These are phyloP conservation scores for Torulaspora maleeae DNA, from an alignment of 805 yeast genomes.

Conservation along the genomic window DNA sequence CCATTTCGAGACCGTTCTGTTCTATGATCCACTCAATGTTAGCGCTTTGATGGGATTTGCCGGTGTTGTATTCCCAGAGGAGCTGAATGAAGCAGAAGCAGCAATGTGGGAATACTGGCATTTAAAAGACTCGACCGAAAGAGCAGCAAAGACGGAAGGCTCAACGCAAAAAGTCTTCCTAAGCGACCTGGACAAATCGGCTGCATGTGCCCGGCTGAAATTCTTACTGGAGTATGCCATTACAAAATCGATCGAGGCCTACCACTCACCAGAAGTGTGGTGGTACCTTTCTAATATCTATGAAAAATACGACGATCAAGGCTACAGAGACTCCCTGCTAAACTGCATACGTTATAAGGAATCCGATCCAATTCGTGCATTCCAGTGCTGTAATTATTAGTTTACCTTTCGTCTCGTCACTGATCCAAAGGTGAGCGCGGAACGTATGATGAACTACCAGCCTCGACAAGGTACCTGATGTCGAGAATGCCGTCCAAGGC, in stretches of 20 bases:
- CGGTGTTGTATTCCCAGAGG: slow-evolving; percentile 44
- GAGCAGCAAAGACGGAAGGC: background rate
- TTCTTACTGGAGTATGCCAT: slow-evolving; percentile 38
- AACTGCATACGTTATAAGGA: slow-evolving; percentile 62
- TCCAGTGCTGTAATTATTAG: slow-evolving; percentile 30
- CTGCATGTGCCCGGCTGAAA: slow-evolving; percentile 55
- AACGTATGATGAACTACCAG: too few species aligned
- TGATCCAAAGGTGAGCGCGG: too few species aligned
- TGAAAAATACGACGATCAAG: slow-evolving; percentile 52
- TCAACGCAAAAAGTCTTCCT: slow-evolving; percentile 37
- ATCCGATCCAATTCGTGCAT: slow-evolving; percentile 48
- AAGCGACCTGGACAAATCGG: slow-evolving; percentile 50
- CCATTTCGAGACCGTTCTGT: slow-evolving; percentile 62
- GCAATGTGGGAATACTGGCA: slow-evolving; percentile 6
- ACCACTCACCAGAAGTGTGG: slow-evolving; percentile 58
- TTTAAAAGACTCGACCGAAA: background rate
- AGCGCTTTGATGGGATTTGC: slow-evolving; percentile 54
- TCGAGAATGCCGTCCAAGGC: too few species aligned
- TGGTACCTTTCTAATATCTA: slow-evolving; percentile 61
- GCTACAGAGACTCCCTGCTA: slow-evolving; percentile 51
- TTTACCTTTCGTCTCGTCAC: background rate
- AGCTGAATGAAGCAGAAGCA: slow-evolving; percentile 19
- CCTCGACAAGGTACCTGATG: too few species aligned
- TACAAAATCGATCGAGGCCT: slow-evolving; percentile 39
- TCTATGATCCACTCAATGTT: slow-evolving; percentile 44